A percentile compares a stretch with the other conserved stretches of the same genome.
phyloP scores from a whole-genome alignment of 129 eudicot species.

The Deinandra increscens region DNA sequence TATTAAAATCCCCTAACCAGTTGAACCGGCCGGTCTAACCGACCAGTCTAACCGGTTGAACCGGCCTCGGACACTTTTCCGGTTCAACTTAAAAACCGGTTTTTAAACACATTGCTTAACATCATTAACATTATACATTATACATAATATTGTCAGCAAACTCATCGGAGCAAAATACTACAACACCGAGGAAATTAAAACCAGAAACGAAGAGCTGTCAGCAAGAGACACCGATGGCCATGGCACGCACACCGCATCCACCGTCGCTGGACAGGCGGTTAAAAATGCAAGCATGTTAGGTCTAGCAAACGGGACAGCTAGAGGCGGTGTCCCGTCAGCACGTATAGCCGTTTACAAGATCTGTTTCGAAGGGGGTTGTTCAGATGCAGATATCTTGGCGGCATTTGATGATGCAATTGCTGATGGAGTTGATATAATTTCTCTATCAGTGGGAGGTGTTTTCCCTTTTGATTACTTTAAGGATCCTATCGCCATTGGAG shows the following conservation, averaged over 20 bases:
- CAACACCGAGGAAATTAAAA: not conserved
- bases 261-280: slow-evolving; percentile 58
- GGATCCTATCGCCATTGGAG: slow-evolving; percentile 73
- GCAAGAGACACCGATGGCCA: slow-evolving; percentile 69
- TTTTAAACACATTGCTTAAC: no score
- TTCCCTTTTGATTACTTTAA: slow-evolving; percentile 32
- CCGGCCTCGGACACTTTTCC: no score
- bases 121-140: not conserved
- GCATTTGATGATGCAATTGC: slow-evolving; percentile 74
- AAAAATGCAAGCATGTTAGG: slow-evolving; percentile 46
- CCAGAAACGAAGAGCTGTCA: slow-evolving; percentile 22
- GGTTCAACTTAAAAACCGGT: no score
- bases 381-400: slow-evolving; percentile 45
- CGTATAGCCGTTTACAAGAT: slow-evolving; percentile 72
- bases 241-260: slow-evolving; percentile 80
- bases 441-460: slow-evolving; percentile 52
- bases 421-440: slow-evolving; percentile 73
- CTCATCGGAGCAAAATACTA: slow-evolving; percentile 68
- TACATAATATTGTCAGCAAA: slow-evolving; percentile 37
- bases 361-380: slow-evolving; percentile 45
- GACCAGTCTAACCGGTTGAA: no score
- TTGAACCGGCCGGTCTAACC: no score
- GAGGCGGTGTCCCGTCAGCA: slow-evolving; percentile 74
- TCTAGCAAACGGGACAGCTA: slow-evolving; percentile 54
- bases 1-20: no score